These are phyloP conservation scores for Punctularia strigosozonata DNA, from an alignment of 768 basidiomycete genomes.

Conservation along the genomic window DNA sequence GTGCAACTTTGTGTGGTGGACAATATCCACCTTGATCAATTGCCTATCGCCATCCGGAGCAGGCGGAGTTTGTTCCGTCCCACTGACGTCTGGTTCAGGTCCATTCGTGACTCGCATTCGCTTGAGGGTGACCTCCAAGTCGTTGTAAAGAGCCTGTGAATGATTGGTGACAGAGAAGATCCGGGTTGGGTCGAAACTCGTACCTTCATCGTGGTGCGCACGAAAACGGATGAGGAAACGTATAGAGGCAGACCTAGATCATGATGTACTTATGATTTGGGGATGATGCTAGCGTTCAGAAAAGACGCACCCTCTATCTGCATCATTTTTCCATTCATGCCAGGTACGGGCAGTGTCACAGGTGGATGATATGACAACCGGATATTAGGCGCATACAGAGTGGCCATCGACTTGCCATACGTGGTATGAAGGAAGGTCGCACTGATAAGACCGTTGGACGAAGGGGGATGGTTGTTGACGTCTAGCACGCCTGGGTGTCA, in stretches of 20 bases:
- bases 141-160: slow-evolving; percentile 64
- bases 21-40: slow-evolving; percentile 13
- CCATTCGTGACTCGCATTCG: too few relatives aligned
- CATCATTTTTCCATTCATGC: slow-evolving; percentile 51
- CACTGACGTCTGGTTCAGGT: slow-evolving; percentile 35
- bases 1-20: neutral
- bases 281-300: neutral
- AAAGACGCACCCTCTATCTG: slow-evolving; percentile 50
- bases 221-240: slow-evolving; percentile 53
- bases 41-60: neutral
- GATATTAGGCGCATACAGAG: slow-evolving; percentile 57
- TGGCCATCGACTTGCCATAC: too few relatives aligned
- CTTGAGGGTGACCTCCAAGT: slow-evolving; percentile 49
- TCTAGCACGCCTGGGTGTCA: neutral
- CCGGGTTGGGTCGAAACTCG: too few relatives aligned
- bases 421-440: too few relatives aligned
- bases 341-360: slow-evolving; percentile 48
- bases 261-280: neutral
- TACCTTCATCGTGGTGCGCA: slow-evolving; percentile 66
- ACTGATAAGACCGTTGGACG: too few relatives aligned
- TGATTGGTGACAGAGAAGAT: too few relatives aligned
- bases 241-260: slow-evolving; percentile 57
- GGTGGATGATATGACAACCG: slow-evolving; percentile 63
- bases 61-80: neutral
- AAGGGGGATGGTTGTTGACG: neutral